Evolutionary conservation across 345 rosid species (phyloP), one percentile per base, ranked within the genome.

Genomic region (Hypericum androsaemum): DNA sequence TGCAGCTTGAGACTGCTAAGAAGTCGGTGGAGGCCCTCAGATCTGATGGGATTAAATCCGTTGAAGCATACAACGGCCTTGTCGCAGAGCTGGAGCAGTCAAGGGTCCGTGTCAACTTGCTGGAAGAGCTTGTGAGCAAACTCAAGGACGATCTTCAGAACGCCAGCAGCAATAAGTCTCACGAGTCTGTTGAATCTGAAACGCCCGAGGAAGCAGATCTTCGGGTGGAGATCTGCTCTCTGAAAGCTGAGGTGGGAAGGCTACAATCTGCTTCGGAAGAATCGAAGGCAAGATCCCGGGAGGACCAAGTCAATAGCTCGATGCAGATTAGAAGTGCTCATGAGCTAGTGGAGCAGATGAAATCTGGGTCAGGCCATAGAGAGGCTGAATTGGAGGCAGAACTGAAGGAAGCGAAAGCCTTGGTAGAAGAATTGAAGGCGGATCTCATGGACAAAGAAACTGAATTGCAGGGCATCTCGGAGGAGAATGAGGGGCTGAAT

Each of bases 361-460:
- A n/a, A n/a, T n/a, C n/a, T 13, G 68, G 41, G 57, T 63, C 75
- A 14, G 58, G 60, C 37, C 8, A 37, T 37, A 80, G 72, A 60
- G 88, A 84, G 75, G 79, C 84, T 5, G 85, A 75, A 45, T 40
- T 50, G 7, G 54, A 50, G 7, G 54, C 54, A 36, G 54, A 50
- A 37, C 40, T 50, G 37, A 35, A 50, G 39, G 40, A 35, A 36
- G 54, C 54, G 5, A 84, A 71, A 53, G 61, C 71, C 7, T 69
- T 64, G 52, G 68, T 85, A 50, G 84, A 86, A 14, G 84, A 83
- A 59, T 67, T 92, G 68, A 88, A 80, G 63, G 89, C 82, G 5
- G 79, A 71, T 50, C 68, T 92, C 56, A 81, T 92, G 89, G 94
- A 85, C 39, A 92, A 88, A 70, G 98, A 92, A 72, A 74, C 86